phyloP scores from a whole-genome alignment of 768 basidiomycete genomes.

The Xerocomellus intermedius region DNA sequence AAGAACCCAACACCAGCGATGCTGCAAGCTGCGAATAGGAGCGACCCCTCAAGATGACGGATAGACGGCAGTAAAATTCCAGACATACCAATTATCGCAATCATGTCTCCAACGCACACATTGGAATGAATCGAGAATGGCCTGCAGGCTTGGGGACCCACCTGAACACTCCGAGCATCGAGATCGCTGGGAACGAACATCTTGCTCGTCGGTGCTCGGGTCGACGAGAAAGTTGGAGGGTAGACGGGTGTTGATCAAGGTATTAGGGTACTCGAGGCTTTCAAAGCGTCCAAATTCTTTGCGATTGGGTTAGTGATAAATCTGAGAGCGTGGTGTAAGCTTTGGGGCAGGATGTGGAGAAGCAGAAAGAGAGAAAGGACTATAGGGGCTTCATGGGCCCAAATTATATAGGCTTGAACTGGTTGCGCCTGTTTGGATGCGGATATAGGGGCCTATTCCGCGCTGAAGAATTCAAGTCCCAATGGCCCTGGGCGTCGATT shows the following conservation, averaged over 20 bases:
- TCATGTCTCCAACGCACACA: constrained; percentile 25
- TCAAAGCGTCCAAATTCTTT: neutral
- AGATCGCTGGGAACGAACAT: constrained; percentile 3
- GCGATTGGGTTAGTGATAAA: neutral
- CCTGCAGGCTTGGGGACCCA: constrained; percentile 5
- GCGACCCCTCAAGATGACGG: neutral
- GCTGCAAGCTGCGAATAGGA: constrained; percentile 10
- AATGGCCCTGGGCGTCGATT: neutral
- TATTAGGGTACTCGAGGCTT: neutral
- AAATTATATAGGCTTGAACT: neutral
- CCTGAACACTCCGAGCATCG: neutral
- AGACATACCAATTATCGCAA: constrained; percentile 23
- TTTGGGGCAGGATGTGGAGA: neutral
- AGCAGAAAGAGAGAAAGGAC: neutral
- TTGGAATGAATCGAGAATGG: constrained; percentile 6
- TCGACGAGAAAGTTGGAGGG: neutral
- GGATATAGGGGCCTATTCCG: neutral
- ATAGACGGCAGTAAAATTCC: neutral
- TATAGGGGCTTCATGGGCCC: neutral
- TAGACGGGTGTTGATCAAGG: neutral
- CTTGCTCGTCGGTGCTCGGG: neutral
- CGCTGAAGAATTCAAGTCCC: neutral
- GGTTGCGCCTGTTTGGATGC: too few relatives aligned
- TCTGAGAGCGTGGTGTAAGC: too few relatives aligned
- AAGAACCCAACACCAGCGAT: constrained; percentile 18